Percentiles rank a stretch among this genome's conserved stretches.
These are phyloP conservation scores for Magnolia sinica DNA, from an alignment of 164 flowering plant genomes.

Conservation along the genomic window DNA sequence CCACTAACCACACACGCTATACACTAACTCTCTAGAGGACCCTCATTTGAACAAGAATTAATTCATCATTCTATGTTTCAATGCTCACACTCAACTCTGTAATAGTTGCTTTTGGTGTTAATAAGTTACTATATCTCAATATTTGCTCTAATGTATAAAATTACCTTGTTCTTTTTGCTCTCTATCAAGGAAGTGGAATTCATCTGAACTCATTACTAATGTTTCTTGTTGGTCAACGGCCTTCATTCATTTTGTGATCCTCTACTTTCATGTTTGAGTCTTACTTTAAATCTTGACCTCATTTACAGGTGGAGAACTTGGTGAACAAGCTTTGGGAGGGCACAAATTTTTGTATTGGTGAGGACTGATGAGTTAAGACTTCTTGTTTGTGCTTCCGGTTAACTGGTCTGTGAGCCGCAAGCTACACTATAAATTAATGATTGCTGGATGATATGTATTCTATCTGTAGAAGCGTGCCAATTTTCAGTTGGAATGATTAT, in stretches of 20 bases:
- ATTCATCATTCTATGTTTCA: too few species aligned
- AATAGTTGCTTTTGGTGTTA: too few species aligned
- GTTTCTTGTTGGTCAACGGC: too few species aligned
- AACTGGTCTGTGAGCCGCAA: neutral
- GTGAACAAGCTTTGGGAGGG: constrained; percentile 50
- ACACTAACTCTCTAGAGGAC: too few species aligned
- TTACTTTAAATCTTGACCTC: neutral
- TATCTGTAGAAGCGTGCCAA: neutral
- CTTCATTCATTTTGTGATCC: neutral
- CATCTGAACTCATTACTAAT: too few species aligned
- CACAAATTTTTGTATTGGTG: constrained; percentile 66
- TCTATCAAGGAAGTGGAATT: too few species aligned
- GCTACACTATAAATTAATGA: neutral
- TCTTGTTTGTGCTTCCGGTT: neutral
- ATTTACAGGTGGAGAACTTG: constrained; percentile 65
- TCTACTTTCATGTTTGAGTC: neutral
- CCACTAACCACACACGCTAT: too few species aligned
- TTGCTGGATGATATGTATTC: neutral
- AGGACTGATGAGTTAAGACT: constrained; percentile 13
- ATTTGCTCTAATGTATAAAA: too few species aligned
- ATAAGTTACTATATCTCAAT: too few species aligned
- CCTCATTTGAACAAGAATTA: too few species aligned
- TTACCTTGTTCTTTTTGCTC: too few species aligned
- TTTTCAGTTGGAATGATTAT: neutral
- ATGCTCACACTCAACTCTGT: too few species aligned